A percentile compares a stretch with the other conserved stretches of the same genome.
These are phyloP conservation scores for Coprinopsis strossmayeri DNA, from an alignment of 768 basidiomycete species.

Conservation along the genomic window DNA sequence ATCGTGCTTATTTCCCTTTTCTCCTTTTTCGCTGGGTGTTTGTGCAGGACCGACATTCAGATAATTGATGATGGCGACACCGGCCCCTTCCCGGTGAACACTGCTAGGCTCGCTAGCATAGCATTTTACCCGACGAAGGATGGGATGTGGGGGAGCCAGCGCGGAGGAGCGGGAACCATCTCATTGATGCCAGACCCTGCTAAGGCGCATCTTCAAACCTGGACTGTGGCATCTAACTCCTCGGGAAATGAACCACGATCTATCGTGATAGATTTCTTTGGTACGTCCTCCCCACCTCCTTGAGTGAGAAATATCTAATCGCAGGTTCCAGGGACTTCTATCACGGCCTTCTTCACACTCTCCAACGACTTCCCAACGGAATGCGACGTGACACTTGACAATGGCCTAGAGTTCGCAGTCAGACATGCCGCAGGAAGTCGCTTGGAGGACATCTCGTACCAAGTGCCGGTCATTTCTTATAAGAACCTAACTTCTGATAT, in stretches of 20 bases:
- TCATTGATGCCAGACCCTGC: neutral
- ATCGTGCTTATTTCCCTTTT: slow-evolving; percentile 1
- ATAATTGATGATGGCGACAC: neutral
- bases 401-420: neutral
- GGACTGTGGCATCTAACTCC: neutral
- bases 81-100: neutral
- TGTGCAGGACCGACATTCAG: neutral
- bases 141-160: neutral
- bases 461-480: neutral
- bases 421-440: neutral
- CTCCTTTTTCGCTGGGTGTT: neutral
- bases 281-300: neutral
- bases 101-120: neutral
- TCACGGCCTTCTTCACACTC: slow-evolving; percentile 1
- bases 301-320: neutral
- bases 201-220: neutral
- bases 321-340: neutral
- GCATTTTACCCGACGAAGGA: neutral
- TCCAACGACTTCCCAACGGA: neutral
- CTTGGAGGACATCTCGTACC: neutral
- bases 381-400: neutral
- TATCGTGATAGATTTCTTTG: slow-evolving; percentile 2
- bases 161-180: neutral
- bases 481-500: neutral
- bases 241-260: neutral